Evolutionary conservation across 2,329 filamentous ascomycete species (phyloP).

Genomic region (Fusarium heterosporum): DNA sequence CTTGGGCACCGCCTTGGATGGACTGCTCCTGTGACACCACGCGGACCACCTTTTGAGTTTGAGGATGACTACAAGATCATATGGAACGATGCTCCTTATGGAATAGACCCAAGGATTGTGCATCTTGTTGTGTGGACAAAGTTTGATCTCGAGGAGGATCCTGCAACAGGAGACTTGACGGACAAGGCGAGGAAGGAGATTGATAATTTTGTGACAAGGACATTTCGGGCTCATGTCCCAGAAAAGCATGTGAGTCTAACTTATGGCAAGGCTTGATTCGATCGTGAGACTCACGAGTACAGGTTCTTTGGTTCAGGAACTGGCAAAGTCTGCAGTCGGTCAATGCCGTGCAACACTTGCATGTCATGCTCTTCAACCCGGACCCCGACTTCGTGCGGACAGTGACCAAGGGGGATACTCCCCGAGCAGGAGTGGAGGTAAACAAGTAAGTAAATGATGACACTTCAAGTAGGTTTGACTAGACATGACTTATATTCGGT

Average conservation of each 20-base stretch:
- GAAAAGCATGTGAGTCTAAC: conserved; percentile 62
- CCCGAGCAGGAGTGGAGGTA: conserved; percentile 64
- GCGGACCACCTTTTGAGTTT: conserved; percentile 56
- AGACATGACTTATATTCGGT: not conserved
- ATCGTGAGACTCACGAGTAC: conserved; percentile 9
- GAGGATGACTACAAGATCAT: conserved; percentile 77
- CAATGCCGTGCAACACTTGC: conserved; percentile 90
- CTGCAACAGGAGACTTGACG: conserved; percentile 73
- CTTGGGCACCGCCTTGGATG: conserved; percentile 77
- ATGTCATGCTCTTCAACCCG: conserved; percentile 88
- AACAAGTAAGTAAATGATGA: conserved; percentile 1
- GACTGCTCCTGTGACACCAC: conserved; percentile 59
- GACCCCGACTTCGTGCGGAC: conserved; percentile 74
- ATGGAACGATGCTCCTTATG: conserved; percentile 95
- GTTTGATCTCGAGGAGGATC: conserved; percentile 79
- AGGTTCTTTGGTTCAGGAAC: conserved; percentile 72
- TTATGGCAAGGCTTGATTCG: not conserved
- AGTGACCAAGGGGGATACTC: conserved; percentile 80
- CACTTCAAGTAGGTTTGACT: not conserved
- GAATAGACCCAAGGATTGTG: conserved; percentile 79
- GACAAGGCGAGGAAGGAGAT: conserved; percentile 72
- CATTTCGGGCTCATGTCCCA: conserved; percentile 69
- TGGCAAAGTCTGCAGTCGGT: conserved; percentile 88
- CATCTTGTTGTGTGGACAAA: conserved; percentile 96
- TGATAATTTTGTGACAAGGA: conserved; percentile 74